Evolutionary conservation across 805 yeast species (phyloP).

Genomic region (Lachancea meyersii): DNA sequence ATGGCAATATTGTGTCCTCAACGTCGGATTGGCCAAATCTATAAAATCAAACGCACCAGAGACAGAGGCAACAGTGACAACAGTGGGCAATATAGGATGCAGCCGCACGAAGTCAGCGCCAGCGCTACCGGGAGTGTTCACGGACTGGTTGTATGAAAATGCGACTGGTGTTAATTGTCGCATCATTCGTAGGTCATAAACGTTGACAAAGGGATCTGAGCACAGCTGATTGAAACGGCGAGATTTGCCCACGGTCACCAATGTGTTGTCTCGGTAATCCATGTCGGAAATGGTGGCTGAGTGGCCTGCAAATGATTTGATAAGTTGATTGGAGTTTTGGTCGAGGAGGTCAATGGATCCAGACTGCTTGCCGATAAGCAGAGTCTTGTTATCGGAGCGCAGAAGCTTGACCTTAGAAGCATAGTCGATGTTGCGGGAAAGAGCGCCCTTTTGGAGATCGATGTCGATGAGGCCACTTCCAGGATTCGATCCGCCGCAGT

Average conservation of each 20-base stretch:
- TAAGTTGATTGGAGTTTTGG: constrained; percentile 41
- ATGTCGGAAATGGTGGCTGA: constrained; percentile 57
- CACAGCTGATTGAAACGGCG: constrained; percentile 50
- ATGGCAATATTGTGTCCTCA: constrained; percentile 32
- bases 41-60: constrained; percentile 81
- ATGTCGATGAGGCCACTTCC: constrained; percentile 36
- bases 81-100: constrained; percentile 81
- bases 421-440: constrained; percentile 38
- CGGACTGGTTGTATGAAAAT: constrained; percentile 47
- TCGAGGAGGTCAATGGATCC: constrained; percentile 65
- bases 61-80: constrained; percentile 64
- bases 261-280: constrained; percentile 56
- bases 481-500: constrained; percentile 38
- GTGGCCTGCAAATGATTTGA: constrained; percentile 54
- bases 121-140: constrained; percentile 39
- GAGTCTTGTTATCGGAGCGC: constrained; percentile 45
- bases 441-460: constrained; percentile 37
- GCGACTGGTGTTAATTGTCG: constrained; percentile 72
- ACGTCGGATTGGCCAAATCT: constrained; percentile 73
- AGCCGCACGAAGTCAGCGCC: constrained; percentile 81
- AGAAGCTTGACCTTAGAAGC: constrained; percentile 42
- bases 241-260: constrained; percentile 79
- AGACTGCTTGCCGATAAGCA: constrained; percentile 51
- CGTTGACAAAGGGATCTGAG: constrained; percentile 75
- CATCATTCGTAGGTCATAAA: constrained; percentile 72